These are phyloP conservation scores for Blastosporella zonata DNA, from an alignment of 1,284 basidiomycete species.

Conservation along the genomic window DNA sequence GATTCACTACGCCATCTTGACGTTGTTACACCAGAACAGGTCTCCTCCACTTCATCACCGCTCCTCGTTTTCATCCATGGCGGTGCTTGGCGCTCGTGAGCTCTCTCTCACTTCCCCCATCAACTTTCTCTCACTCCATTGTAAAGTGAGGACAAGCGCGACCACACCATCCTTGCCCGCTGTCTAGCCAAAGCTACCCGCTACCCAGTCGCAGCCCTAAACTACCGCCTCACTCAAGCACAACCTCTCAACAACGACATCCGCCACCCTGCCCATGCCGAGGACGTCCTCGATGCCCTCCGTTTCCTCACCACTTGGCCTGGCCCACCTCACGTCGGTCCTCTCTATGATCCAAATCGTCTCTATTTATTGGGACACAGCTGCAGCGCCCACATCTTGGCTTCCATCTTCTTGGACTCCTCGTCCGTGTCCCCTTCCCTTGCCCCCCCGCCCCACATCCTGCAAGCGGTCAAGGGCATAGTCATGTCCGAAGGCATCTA, in stretches of 20 bases:
- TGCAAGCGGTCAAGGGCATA: conserved; percentile 50
- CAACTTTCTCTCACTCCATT: conserved; percentile 3
- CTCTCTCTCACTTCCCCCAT: conserved; percentile 8
- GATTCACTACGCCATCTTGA: conserved; percentile 46
- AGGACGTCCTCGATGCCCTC: conserved; percentile 62
- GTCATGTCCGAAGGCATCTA: conserved; percentile 73
- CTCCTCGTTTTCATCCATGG: conserved; percentile 70
- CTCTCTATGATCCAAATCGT: conserved; percentile 37
- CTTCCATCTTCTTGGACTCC: conserved; percentile 63
- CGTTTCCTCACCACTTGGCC: conserved; percentile 47
- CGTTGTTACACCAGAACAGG: conserved; percentile 33
- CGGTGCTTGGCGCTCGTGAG: conserved; percentile 76
- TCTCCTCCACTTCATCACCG: conserved; percentile 18
- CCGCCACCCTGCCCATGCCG: conserved; percentile 67
- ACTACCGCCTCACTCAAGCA: conserved; percentile 65
- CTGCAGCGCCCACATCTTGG: conserved; percentile 78
- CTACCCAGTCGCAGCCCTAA: conserved; percentile 64
- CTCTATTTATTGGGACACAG: conserved; percentile 73
- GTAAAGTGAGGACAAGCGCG: conserved; percentile 70
- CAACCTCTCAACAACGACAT: conserved; percentile 38
- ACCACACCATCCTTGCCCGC: conserved; percentile 52
- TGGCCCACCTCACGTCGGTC: conserved; percentile 27
- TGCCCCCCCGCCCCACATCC: conserved; percentile 44
- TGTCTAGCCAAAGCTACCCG: conserved; percentile 45
- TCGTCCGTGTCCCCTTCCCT: conserved; percentile 37